Conservation (phyloP, 208 protist genomes). For the Naegleria fowleri region DNA sequence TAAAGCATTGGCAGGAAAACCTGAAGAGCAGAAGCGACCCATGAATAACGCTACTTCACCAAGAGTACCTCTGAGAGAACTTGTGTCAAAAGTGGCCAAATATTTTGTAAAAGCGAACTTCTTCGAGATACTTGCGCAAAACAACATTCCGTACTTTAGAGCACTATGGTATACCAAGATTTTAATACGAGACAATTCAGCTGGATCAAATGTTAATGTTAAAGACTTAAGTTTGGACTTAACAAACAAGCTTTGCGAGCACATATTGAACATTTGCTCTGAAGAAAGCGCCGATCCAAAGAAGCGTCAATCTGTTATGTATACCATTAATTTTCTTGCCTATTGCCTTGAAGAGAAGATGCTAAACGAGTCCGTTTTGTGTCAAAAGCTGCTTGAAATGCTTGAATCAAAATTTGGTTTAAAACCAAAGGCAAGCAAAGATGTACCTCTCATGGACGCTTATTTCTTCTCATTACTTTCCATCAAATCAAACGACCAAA, state of each 20-base stretch:
- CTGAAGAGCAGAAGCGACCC: neutral
- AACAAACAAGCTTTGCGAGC: neutral
- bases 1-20: neutral
- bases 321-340: neutral
- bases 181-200: neutral
- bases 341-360: neutral
- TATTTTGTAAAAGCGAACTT: neutral
- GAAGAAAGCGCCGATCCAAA: neutral
- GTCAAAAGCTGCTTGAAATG: neutral
- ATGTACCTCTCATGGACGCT: neutral
- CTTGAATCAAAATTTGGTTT: neutral
- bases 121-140: neutral
- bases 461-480: neutral
- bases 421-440: neutral
- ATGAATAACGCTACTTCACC: neutral
- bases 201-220: neutral
- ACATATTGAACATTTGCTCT: neutral
- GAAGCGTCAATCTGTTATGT: neutral
- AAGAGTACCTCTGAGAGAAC: neutral
- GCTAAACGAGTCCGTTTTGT: neutral
- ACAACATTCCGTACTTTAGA: neutral
- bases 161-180: neutral
- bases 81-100: neutral
- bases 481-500: constrained; percentile 9
- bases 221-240: neutral